These are phyloP conservation scores for Pichia sp. DNA, from an alignment of 1,139 yeast species.

Conservation along the genomic window DNA sequence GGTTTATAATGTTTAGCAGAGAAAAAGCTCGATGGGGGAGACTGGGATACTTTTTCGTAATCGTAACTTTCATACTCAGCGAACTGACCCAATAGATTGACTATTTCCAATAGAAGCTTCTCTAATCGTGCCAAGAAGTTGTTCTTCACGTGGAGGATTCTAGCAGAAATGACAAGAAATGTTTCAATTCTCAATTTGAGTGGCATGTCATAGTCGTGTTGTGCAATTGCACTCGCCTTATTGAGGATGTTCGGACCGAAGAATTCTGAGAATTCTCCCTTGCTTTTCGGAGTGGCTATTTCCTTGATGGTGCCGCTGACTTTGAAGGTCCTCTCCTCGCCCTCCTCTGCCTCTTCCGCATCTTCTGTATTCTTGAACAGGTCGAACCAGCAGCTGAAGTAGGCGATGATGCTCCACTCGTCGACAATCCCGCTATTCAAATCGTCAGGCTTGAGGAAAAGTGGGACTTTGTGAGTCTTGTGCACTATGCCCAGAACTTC, in stretches of 20 bases:
- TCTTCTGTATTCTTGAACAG: constrained; percentile 34
- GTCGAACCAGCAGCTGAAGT: constrained; percentile 63
- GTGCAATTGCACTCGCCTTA: constrained; percentile 10
- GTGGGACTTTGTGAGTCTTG: constrained; percentile 40
- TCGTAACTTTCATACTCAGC: constrained; percentile 12
- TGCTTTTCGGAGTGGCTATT: neutral
- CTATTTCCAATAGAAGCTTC: constrained; percentile 16
- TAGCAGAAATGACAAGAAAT: constrained; percentile 23
- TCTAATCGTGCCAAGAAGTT: constrained; percentile 23
- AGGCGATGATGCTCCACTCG: constrained; percentile 62
- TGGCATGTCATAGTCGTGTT: constrained; percentile 7
- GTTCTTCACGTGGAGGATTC: constrained; percentile 22
- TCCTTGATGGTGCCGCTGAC: neutral
- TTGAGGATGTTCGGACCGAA: constrained; percentile 16
- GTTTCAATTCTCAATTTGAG: constrained; percentile 25
- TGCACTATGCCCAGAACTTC: constrained; percentile 36
- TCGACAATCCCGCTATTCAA: constrained; percentile 48
- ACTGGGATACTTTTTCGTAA: constrained; percentile 1
- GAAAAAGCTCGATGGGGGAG: neutral
- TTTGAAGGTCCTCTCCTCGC: neutral
- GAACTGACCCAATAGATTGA: constrained; percentile 17
- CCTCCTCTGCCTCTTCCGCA: neutral
- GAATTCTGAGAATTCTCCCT: constrained; percentile 14
- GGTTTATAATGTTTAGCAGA: neutral
- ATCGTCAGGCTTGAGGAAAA: constrained; percentile 55